Evolutionary conservation across 306 rosid species (phyloP).

Genomic region (Malus domestica): ASM211411v1 NC_041801.1:11845001-11845500

Average conservation of each 20-base stretch:
- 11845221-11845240: not conserved
- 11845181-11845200: slow-evolving; percentile 6
- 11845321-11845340: not conserved
- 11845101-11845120: not conserved
- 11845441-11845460: not conserved
- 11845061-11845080: too few relatives aligned
- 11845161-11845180: not conserved
- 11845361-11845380: slow-evolving; percentile 16
- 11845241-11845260: not conserved
- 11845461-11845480: not conserved
- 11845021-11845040: not conserved
- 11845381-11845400: slow-evolving; percentile 10
- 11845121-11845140: not conserved
- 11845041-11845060: not conserved
- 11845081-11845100: too few relatives aligned
- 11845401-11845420: slow-evolving; percentile 5
- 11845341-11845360: slow-evolving; percentile 1
- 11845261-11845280: not conserved
- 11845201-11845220: slow-evolving; percentile 6
- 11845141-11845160: slow-evolving; percentile 9
- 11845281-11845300: slow-evolving; percentile 14
- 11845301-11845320: slow-evolving; percentile 2
- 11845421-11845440: not conserved
- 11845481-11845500: not conserved
- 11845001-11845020: slow-evolving; percentile 1